Conservation (phyloP, 305 asterid genomes). For the Solanum hybrid region DNA sequence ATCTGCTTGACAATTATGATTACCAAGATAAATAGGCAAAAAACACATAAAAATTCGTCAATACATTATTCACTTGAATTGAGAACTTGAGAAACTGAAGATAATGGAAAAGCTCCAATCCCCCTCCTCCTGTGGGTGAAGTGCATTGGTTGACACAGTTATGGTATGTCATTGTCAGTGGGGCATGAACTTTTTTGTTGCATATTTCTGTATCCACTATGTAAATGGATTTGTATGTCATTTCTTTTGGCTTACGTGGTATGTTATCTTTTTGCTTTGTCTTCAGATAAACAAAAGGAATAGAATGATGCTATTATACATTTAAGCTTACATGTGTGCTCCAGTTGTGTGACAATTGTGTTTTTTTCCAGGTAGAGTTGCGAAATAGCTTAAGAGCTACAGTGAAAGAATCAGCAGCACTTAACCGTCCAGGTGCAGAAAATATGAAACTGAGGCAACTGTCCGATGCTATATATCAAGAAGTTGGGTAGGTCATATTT, state of each 20-base stretch:
- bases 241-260: neutral
- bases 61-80: neutral
- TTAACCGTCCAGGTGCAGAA: slow-evolving; percentile 69
- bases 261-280: neutral
- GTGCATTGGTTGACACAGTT: neutral
- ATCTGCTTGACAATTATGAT: neutral
- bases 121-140: neutral
- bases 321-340: neutral
- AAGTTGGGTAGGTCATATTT: slow-evolving; percentile 56
- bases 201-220: neutral
- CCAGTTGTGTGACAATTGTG: neutral
- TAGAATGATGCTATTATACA: neutral
- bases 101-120: neutral
- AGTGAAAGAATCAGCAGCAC: slow-evolving; percentile 68
- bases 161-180: neutral
- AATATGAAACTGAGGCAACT: slow-evolving; percentile 90
- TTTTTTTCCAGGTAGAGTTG: slow-evolving; percentile 50
- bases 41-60: neutral
- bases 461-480: slow-evolving; percentile 87
- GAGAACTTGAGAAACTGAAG: neutral
- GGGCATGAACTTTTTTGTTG: neutral
- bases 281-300: neutral
- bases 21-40: neutral
- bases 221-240: neutral
- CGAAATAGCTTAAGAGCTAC: slow-evolving; percentile 48